Evolutionary conservation across 2,329 filamentous ascomycete species (phyloP).

Genomic region (Curvularia spicifera): DNA sequence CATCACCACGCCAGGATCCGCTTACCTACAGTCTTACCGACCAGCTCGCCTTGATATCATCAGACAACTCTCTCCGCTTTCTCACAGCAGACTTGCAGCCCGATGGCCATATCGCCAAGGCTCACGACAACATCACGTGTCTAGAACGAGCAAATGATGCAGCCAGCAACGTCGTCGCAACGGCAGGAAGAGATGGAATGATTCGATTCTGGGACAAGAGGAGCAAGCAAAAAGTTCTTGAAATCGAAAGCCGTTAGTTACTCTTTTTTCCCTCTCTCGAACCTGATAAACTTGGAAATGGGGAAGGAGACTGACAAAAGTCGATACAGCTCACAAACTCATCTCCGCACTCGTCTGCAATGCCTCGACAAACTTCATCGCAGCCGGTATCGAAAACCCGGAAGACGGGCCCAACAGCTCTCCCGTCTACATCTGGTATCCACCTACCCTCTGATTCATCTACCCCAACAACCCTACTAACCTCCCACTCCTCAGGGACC

Average conservation of each 20-base stretch:
- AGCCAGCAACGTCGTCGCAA: conserved; percentile 64
- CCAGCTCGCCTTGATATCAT: conserved; percentile 67
- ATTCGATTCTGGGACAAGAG: conserved; percentile 72
- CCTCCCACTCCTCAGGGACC: conserved; percentile 42
- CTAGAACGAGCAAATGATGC: conserved; percentile 62
- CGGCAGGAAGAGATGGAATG: conserved; percentile 73
- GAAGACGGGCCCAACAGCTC: conserved; percentile 57
- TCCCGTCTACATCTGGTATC: conserved; percentile 48
- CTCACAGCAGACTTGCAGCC: conserved; percentile 64
- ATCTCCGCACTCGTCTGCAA: conserved; percentile 71
- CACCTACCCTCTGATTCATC: neutral
- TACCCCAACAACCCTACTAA: conserved; percentile 12
- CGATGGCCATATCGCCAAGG: conserved; percentile 56
- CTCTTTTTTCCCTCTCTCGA: neutral
- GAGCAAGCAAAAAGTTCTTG: conserved; percentile 55
- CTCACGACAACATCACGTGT: conserved; percentile 69
- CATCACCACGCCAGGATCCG: conserved; percentile 39
- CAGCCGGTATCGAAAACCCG: conserved; percentile 73
- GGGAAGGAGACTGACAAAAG: conserved; percentile 30
- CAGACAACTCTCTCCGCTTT: conserved; percentile 72
- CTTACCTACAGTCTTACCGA: conserved; percentile 41
- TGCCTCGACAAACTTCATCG: conserved; percentile 64
- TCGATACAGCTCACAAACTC: conserved; percentile 53
- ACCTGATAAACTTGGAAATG: neutral
- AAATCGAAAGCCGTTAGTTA: conserved; percentile 46